Evolutionary conservation across 352 stramenopile species (phyloP).

Genomic region (Sclerospora graminicola): DNA sequence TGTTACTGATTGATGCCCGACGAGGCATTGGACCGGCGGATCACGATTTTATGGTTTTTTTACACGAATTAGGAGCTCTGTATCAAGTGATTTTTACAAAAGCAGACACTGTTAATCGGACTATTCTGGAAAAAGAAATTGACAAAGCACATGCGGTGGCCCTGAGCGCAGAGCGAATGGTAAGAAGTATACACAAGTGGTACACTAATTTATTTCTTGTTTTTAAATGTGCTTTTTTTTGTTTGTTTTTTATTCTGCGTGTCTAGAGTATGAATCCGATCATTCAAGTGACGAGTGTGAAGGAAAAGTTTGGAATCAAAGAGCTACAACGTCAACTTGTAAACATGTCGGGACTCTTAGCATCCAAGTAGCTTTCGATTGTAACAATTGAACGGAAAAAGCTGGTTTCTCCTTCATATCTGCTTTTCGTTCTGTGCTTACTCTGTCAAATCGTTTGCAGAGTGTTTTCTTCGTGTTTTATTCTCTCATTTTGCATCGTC

Average conservation of each 20-base stretch:
- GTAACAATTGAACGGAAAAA: not conserved
- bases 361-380: not conserved
- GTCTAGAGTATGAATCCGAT: conserved; percentile 74
- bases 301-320: conserved; percentile 63
- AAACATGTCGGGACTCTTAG: conserved; percentile 44
- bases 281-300: conserved; percentile 69
- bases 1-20: conserved; percentile 71
- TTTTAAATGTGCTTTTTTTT: not conserved
- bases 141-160: conserved; percentile 38
- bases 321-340: conserved; percentile 71
- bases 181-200: conserved; percentile 3
- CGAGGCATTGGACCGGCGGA: conserved; percentile 70
- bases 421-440: no score
- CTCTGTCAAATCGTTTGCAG: no score
- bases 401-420: no score
- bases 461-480: no score
- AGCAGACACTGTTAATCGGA: conserved; percentile 48
- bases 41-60: conserved; percentile 82
- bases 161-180: conserved; percentile 39
- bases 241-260: not conserved
- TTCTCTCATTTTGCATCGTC: no score
- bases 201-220: not conserved
- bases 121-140: conserved; percentile 40
- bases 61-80: conserved; percentile 65
- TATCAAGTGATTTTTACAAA: conserved; percentile 91